Evolutionary conservation across 148 eudicot species (phyloP).

Genomic region (Nyssa sinensis): DNA sequence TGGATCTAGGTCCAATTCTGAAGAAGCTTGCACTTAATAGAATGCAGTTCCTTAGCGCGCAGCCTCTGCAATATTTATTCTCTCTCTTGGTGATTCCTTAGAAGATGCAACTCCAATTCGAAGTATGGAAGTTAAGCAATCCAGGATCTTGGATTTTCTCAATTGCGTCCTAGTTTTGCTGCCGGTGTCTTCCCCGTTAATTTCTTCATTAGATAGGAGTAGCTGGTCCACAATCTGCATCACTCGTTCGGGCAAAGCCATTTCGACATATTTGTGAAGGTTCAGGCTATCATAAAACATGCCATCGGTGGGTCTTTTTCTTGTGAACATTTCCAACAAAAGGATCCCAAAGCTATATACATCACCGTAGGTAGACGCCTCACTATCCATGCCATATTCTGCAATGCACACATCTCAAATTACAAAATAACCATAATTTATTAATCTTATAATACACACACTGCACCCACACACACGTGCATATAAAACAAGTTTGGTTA

Average conservation of each 20-base stretch:
- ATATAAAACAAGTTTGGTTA: neutral
- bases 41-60: too few species aligned
- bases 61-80: neutral
- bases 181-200: too few species aligned
- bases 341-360: conserved; percentile 20
- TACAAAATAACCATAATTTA: too few species aligned
- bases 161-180: too few species aligned
- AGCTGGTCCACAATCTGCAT: conserved; percentile 15
- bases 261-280: conserved; percentile 3
- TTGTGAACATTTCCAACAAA: conserved; percentile 18
- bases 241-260: neutral
- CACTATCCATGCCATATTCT: conserved; percentile 19
- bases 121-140: neutral
- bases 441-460: too few species aligned
- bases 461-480: neutral
- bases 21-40: too few species aligned
- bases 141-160: too few species aligned
- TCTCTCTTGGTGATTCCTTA: conserved; percentile 7
- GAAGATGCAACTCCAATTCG: neutral
- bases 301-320: conserved; percentile 14
- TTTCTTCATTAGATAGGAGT: neutral
- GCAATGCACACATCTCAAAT: neutral
- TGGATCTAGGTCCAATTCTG: too few species aligned
- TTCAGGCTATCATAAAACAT: too few species aligned
- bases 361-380: conserved; percentile 12